Evolutionary conservation across 495 filamentous ascomycete genomes (phyloP), one percentile per base, ranked within the genome.

Genomic region (Jackrogersella minutella): DNA sequence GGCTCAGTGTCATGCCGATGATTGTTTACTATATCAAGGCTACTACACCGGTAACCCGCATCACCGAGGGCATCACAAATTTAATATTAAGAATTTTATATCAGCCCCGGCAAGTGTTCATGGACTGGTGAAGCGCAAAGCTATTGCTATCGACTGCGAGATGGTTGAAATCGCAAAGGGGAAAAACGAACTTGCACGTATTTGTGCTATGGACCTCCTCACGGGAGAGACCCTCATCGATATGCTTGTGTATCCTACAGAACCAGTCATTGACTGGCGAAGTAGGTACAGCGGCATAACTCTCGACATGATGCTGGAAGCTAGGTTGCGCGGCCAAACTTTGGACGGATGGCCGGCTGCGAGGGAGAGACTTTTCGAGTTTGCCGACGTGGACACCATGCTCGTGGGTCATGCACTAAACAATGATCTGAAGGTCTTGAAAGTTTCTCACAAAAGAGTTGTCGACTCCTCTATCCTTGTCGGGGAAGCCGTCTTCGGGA

Each of bases 91-190:
- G 9, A 37, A 5, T 0, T 70, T 66, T 21, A 3, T 51, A 5
- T 17, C 46, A 8, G 65, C 49, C 5, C 62, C 54, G 11, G 14
- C 40, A 13, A 56, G 21, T 11, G 22, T 30, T 1, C 2, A 21
- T 0, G 41, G 44, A 1, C 30, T 37, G 5, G 0, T 3, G 2
- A 68, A 50, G 52, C 64, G 51, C 49, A 64, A 46, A 4, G 78
- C 77, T 1, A 71, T 85, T 5, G 80, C 76, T 5, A 64, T 85
- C n/a, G 79, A 83, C 68, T 85, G 82, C 61, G 82, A 85, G 60
- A 84, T 83, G 78, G 81, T 80, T 2, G 70, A 70, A 0, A 39
- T 77, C 0, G 11, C 41, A 0, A 41, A 53, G 8, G 69, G 74
- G 1, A 72, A 77, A 0, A 16, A 39, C 1, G 81, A 84, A 16